phyloP scores from a whole-genome alignment of 352 stramenopile genomes.

The Phytophthora aleatoria region DNA sequence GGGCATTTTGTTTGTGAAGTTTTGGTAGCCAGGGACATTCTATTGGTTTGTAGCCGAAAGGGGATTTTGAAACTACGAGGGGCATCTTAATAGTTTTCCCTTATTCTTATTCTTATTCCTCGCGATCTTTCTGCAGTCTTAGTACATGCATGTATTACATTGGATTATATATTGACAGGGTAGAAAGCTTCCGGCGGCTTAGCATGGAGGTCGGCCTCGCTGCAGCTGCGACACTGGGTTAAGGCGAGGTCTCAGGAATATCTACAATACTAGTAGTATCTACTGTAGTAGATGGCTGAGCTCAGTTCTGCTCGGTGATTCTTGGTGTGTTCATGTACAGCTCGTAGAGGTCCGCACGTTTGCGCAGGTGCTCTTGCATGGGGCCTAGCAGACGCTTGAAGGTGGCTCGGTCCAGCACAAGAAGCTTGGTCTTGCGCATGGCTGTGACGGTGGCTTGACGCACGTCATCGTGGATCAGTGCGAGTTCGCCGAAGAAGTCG shows the following conservation, averaged over 20 bases:
- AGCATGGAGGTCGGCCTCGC: conserved; percentile 5
- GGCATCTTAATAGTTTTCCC: too few species aligned
- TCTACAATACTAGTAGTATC: conserved; percentile 26
- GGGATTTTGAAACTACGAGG: too few species aligned
- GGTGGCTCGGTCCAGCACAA: conserved; percentile 89
- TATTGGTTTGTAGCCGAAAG: too few species aligned
- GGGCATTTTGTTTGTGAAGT: too few species aligned
- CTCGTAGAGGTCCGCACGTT: conserved; percentile 68
- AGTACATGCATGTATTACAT: background rate
- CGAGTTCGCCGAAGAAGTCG: conserved; percentile 85
- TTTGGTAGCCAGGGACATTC: too few species aligned
- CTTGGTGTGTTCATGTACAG: conserved; percentile 60
- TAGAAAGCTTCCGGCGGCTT: conserved; percentile 23
- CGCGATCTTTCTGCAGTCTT: background rate
- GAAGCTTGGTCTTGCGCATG: conserved; percentile 76
- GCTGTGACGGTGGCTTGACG: conserved; percentile 91
- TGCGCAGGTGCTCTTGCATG: conserved; percentile 89
- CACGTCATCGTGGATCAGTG: conserved; percentile 86
- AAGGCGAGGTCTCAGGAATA: conserved; percentile 21
- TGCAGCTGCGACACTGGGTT: background rate
- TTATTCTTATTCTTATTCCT: background rate
- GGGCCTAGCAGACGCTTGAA: conserved; percentile 89
- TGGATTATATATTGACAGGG: conserved; percentile 16
- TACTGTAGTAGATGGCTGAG: conserved; percentile 24
- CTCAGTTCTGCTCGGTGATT: conserved; percentile 19